phyloP scores from a whole-genome alignment of 2,329 filamentous ascomycete species.

The Aspergillus arachidicola region DNA sequence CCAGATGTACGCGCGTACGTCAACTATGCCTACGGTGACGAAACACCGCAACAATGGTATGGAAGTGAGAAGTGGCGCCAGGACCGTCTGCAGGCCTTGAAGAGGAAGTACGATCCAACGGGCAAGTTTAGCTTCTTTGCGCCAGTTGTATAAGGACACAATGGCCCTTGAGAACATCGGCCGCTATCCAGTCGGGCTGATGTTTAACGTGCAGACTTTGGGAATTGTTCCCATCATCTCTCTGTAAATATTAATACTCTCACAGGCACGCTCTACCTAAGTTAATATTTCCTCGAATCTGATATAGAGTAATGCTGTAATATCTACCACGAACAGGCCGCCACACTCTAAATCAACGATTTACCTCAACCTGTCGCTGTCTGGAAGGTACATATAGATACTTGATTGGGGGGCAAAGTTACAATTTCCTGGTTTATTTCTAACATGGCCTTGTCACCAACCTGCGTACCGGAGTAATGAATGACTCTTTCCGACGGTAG shows the following conservation, averaged over 20 bases:
- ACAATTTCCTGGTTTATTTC: fast-evolving
- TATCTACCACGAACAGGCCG: not conserved
- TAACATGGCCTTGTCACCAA: not conserved
- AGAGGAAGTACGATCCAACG: slow-evolving; percentile 40
- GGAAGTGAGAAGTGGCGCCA: slow-evolving; percentile 37
- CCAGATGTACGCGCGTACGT: slow-evolving; percentile 31
- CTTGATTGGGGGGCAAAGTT: fast-evolving
- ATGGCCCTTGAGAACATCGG: not conserved
- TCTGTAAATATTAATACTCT: not conserved
- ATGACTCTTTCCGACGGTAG: no score
- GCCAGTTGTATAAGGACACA: not conserved
- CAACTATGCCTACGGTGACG: slow-evolving; percentile 36
- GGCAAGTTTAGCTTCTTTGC: slow-evolving; percentile 33
- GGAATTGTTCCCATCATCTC: no score
- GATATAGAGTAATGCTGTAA: no score
- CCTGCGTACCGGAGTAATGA: not conserved
- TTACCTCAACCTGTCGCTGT: no score
- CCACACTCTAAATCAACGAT: not conserved
- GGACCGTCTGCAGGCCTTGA: slow-evolving; percentile 32
- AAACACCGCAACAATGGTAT: slow-evolving; percentile 30
- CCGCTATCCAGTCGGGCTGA: no score
- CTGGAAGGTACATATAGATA: not conserved
- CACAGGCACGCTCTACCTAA: not conserved
- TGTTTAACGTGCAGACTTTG: no score
- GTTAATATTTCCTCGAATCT: not conserved